Conservation (phyloP, 371 early-diverging fungal genomes). For the Saksenaea oblongispora region DNA sequence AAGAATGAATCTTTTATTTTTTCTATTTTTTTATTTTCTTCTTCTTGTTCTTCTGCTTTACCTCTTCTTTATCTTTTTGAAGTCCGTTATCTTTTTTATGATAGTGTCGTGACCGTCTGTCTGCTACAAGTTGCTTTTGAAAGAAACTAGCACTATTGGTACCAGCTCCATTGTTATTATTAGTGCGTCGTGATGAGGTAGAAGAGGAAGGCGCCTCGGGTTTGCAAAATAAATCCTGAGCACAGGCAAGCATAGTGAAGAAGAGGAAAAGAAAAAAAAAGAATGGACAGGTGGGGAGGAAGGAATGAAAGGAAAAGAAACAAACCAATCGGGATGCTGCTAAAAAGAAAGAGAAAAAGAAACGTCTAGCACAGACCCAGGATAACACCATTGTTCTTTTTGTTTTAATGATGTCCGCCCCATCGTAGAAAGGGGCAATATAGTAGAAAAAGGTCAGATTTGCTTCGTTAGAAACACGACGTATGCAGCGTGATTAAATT, state of each 20-base stretch:
- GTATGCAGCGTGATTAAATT: neutral
- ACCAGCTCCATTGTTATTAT: slow-evolving; percentile 18
- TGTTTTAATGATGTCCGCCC: neutral
- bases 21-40: neutral
- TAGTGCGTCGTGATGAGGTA: slow-evolving; percentile 21
- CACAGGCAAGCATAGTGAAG: slow-evolving; percentile 19
- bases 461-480: slow-evolving; percentile 6
- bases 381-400: neutral
- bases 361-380: neutral
- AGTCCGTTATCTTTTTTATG: slow-evolving; percentile 12
- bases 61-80: slow-evolving; percentile 27
- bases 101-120: slow-evolving; percentile 17
- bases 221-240: slow-evolving; percentile 14
- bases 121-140: slow-evolving; percentile 13
- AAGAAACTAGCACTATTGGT: slow-evolving; percentile 8
- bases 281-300: neutral
- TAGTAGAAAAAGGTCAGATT: slow-evolving; percentile 17
- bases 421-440: slow-evolving; percentile 8
- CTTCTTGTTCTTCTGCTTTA: neutral
- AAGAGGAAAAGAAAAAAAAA: slow-evolving; percentile 8
- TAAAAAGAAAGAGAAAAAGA: slow-evolving; percentile 11
- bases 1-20: neutral
- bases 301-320: slow-evolving; percentile 6
- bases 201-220: slow-evolving; percentile 15
- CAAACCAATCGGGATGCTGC: slow-evolving; percentile 1